Base-by-base conservation (phyloP, 2,329 filamentous ascomycete genomes). In the Ophiostoma ips region DNA sequence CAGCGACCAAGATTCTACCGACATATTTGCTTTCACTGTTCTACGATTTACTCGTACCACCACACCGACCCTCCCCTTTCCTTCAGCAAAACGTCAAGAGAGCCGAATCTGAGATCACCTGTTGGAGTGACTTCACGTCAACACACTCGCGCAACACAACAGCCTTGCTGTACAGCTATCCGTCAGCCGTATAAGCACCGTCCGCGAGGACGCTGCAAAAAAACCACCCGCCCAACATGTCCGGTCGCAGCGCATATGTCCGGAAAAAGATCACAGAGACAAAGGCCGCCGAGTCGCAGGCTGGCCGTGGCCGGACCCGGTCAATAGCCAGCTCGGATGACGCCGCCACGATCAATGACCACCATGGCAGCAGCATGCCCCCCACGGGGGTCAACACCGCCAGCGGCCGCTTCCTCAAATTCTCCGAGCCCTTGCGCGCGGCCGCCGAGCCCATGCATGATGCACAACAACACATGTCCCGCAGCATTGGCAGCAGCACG, bases 181-280 rank as follows among this genome's bases (percentile, higher is more conserved):
- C 24, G 24, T 28, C 24, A 28, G 5, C 24, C 24, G 24, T 28
- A 4, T 28, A 4, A 5, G 24, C 24, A 8, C 24, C 24, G 24
- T 28, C 24, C 24, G 24, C 24, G 8, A 28, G 24, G 24, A 28
- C 24, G 24, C 24, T 28, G 24, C 24, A 28, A 28, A 4, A 28
- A 4, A 4, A 28, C 8, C 24, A 28, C 38, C 28, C n/a, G 40
- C 40, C 24, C 24, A 53, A n/a, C 54, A 79, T 79, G 75, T 79
- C 75, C 7, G 75, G 73, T 53, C 67, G 75, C 50, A 77, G 75
- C 61, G 75, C 75, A 31, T 69, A 75, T 56, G 75, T 76, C 59
- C 72, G 75, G 58, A 77, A 77, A 60, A 77, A 76, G 64, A 75
- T 73, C 55, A 73, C 70, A 0, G 71, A 77, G 51, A 64, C 68